Conservation (phyloP, 176 grass and related monocot species). For the Rhynchospora breviuscula region DNA sequence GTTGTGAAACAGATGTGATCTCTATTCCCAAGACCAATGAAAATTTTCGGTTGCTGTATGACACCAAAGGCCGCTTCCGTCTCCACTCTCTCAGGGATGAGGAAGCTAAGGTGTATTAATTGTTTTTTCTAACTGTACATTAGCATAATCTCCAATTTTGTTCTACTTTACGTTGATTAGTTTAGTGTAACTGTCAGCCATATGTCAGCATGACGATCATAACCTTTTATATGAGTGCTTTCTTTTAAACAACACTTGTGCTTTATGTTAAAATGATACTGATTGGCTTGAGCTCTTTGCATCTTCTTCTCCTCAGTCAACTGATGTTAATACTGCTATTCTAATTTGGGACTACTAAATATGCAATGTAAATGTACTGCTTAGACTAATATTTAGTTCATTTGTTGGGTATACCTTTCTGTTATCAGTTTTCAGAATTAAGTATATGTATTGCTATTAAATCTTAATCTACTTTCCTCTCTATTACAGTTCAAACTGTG, state of each 20-base stretch:
- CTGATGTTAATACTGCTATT: neutral
- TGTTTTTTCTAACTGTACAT: neutral
- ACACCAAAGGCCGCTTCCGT: conserved; percentile 47
- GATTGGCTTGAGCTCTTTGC: too few relatives aligned
- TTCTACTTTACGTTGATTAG: neutral
- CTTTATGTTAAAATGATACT: neutral
- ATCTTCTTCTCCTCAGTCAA: too few relatives aligned
- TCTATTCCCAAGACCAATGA: conserved; percentile 39
- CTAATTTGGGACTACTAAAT: neutral
- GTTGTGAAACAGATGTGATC: conserved; percentile 31
- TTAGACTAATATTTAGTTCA: neutral
- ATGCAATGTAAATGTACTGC: neutral
- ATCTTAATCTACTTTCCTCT: neutral
- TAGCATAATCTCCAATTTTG: neutral
- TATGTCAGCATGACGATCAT: neutral
- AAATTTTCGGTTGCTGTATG: conserved; percentile 38
- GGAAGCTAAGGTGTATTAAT: conserved; percentile 31
- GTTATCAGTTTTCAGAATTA: neutral
- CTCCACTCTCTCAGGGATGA: conserved; percentile 39
- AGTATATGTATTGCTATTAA: neutral
- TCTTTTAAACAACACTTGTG: neutral
- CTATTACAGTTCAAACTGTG: conserved; percentile 36
- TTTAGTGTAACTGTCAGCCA: neutral
- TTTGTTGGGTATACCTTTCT: too few relatives aligned
- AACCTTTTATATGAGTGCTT: neutral